Evolutionary conservation across 306 rosid genomes (phyloP).

Genomic region (Comarum palustre): DNA sequence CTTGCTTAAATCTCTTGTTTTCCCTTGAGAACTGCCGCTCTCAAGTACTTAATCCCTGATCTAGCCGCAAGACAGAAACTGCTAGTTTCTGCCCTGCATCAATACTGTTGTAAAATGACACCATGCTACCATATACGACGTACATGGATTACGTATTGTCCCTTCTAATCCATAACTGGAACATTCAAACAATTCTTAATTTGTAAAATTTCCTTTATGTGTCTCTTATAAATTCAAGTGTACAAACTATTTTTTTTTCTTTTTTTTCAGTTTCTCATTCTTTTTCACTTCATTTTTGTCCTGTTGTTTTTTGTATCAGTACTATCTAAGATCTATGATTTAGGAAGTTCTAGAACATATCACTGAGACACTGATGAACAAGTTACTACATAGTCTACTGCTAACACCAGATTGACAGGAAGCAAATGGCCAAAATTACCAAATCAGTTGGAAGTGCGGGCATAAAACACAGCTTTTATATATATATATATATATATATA

Average conservation of each 20-base stretch:
- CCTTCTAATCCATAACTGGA: background rate
- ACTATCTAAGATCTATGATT: background rate
- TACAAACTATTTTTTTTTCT: background rate
- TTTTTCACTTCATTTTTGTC: no score
- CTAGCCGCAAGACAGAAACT: no score
- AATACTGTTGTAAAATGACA: background rate
- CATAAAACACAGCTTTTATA: background rate
- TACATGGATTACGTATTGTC: background rate
- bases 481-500: background rate
- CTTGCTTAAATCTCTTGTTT: no score
- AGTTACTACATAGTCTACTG: background rate
- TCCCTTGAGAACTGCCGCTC: no score
- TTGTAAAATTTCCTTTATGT: background rate
- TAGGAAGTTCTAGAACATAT: background rate
- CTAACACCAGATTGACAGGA: background rate
- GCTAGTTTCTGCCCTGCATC: no score
- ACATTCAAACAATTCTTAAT: background rate
- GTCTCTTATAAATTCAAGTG: background rate
- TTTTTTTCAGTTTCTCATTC: background rate
- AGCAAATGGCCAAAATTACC: background rate
- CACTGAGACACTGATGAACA: background rate
- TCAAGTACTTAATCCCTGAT: no score
- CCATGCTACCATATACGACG: background rate
- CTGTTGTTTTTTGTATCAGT: background rate
- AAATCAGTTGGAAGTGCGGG: background rate